Percentiles rank a stretch among this genome's conserved stretches.
Conservation (phyloP, 139 green algal species). For the Eudorina sp. region DNA sequence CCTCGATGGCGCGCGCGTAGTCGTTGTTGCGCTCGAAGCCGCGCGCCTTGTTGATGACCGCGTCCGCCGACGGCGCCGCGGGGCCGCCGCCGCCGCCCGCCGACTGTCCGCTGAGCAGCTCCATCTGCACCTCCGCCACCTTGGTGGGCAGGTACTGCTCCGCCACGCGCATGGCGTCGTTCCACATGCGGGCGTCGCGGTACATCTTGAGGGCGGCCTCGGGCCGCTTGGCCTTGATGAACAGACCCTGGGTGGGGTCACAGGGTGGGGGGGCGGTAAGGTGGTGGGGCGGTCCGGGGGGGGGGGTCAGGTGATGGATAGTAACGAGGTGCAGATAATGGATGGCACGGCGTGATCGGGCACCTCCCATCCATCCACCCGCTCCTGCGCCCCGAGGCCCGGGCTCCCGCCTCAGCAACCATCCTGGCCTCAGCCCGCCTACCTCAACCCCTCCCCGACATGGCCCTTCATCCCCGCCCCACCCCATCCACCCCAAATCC, state of each 20-base stretch:
- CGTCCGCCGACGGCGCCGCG: slow-evolving; percentile 15
- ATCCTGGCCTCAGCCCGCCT: too few species aligned
- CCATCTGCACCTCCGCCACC: slow-evolving; percentile 64
- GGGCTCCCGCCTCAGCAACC: too few species aligned
- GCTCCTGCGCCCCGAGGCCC: too few species aligned
- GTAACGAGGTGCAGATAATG: too few species aligned
- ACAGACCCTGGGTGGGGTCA: slow-evolving; percentile 57
- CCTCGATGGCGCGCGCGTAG: slow-evolving; percentile 83
- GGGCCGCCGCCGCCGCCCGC: slow-evolving; percentile 5
- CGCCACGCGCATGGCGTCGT: slow-evolving; percentile 85
- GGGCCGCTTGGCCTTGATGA: slow-evolving; percentile 79
- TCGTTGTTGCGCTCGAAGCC: slow-evolving; percentile 76
- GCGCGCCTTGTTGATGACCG: slow-evolving; percentile 63
- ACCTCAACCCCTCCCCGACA: too few species aligned
- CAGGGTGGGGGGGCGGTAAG: too few species aligned
- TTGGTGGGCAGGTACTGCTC: slow-evolving; percentile 85
- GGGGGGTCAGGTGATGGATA: background rate
- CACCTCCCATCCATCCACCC: too few species aligned
- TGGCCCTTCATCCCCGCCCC: too few species aligned
- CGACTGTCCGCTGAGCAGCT: slow-evolving; percentile 53
- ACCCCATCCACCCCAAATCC: too few species aligned
- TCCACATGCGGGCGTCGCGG: slow-evolving; percentile 73
- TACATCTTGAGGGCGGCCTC: slow-evolving; percentile 88
- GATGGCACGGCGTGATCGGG: too few species aligned
- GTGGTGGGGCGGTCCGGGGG: background rate